A percentile compares a stretch with the other conserved stretches of the same genome.
phyloP scores from a whole-genome alignment of 345 rosid species.

The Lepidium sativum region DNA sequence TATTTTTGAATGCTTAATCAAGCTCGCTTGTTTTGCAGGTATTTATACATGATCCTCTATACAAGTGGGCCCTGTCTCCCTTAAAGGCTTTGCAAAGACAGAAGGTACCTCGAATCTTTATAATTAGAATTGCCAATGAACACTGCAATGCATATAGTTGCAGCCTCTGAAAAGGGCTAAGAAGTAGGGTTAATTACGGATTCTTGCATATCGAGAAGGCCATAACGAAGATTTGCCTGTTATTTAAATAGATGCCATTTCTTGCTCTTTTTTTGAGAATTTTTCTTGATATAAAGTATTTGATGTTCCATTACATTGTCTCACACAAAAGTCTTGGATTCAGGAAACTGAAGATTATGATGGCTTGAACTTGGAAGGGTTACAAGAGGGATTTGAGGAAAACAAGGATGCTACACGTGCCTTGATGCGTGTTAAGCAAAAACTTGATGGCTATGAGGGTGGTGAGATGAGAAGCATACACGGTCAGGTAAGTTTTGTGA shows the following conservation, averaged over 20 bases:
- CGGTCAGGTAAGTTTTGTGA: constrained; percentile 59
- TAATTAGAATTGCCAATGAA: background rate
- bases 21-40: constrained; percentile 49
- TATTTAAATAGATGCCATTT: background rate
- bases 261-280: background rate
- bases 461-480: constrained; percentile 91
- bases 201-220: background rate
- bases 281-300: background rate
- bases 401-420: constrained; percentile 95
- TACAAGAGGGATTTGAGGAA: constrained; percentile 69
- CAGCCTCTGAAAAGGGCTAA: background rate
- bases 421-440: constrained; percentile 85
- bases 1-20: background rate
- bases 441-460: constrained; percentile 94
- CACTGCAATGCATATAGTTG: background rate
- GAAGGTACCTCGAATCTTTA: constrained; percentile 47
- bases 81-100: constrained; percentile 98
- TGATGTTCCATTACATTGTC: background rate
- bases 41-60: constrained; percentile 94
- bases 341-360: constrained; percentile 69
- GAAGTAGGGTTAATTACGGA: background rate
- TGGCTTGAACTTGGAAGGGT: constrained; percentile 58
- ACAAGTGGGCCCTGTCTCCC: constrained; percentile 98
- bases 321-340: constrained; percentile 8
- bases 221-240: background rate